A percentile compares a stretch with the other conserved stretches of the same genome.
Evolutionary conservation across 2,329 filamentous ascomycete species (phyloP).

Genomic region (Berkeleyomyces basicola): DNA sequence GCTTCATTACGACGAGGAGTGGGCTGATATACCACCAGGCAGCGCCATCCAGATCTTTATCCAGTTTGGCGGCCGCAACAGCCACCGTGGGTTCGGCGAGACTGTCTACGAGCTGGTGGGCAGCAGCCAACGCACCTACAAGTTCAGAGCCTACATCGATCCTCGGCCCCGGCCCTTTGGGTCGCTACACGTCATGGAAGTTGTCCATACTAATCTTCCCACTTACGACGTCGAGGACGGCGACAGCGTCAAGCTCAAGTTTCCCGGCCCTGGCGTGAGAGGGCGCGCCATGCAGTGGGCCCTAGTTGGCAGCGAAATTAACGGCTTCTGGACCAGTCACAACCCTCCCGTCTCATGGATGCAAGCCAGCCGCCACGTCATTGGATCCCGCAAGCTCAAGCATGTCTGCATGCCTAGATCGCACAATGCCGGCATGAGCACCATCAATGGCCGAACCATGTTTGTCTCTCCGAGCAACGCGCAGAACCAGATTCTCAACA

Average conservation of each 20-base stretch:
- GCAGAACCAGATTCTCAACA: slow-evolving; percentile 25
- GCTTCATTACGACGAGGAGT: slow-evolving; percentile 10
- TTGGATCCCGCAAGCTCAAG: slow-evolving; percentile 22
- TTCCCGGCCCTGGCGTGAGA: slow-evolving; percentile 5
- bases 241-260: background rate
- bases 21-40: slow-evolving; percentile 5
- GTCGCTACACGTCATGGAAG: slow-evolving; percentile 6
- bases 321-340: slow-evolving; percentile 9
- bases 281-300: slow-evolving; percentile 7
- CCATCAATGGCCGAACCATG: slow-evolving; percentile 19
- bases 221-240: background rate
- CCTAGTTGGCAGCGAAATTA: slow-evolving; percentile 1
- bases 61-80: slow-evolving; percentile 10
- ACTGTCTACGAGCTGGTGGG: slow-evolving; percentile 4
- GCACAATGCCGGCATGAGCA: slow-evolving; percentile 30
- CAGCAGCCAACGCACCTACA: slow-evolving; percentile 2
- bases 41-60: slow-evolving; percentile 8
- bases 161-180: slow-evolving; percentile 1
- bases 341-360: slow-evolving; percentile 16
- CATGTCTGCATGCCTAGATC: slow-evolving; percentile 29
- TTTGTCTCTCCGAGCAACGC: slow-evolving; percentile 20
- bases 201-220: slow-evolving; percentile 1
- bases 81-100: slow-evolving; percentile 4
- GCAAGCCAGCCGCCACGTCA: slow-evolving; percentile 16
- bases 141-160: slow-evolving; percentile 5